Evolutionary conservation across 257 asterid species (phyloP).

Genomic region (Rauvolfia tetraphylla): DNA sequence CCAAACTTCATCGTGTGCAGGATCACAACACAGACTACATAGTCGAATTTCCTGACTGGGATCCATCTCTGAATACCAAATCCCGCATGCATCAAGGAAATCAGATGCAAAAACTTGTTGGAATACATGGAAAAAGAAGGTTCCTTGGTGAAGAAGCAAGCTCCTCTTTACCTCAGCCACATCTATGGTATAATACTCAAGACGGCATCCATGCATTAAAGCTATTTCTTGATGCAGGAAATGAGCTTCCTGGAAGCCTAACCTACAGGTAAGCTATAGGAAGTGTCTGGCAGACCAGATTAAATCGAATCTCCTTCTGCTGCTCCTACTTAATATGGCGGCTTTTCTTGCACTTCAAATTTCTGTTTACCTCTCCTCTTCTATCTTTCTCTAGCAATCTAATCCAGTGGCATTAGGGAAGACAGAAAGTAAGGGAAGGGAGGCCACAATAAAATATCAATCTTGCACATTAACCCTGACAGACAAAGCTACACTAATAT

Average conservation of each 20-base stretch:
- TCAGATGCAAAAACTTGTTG: conserved; percentile 36
- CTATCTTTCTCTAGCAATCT: not conserved
- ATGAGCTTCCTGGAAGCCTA: conserved; percentile 67
- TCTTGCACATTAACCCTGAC: not conserved
- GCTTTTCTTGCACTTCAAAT: conserved; percentile 1
- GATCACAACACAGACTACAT: conserved; percentile 88
- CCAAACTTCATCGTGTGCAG: conserved; percentile 45
- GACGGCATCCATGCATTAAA: conserved; percentile 61
- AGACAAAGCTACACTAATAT: not conserved
- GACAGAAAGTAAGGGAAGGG: conserved; percentile 29
- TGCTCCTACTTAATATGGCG: not conserved
- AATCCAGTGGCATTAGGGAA: not conserved
- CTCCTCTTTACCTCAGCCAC: conserved; percentile 64
- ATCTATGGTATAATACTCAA: conserved; percentile 73
- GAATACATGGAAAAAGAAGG: conserved; percentile 42
- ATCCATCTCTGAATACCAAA: conserved; percentile 44
- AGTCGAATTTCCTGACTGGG: conserved; percentile 87
- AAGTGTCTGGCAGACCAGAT: not conserved
- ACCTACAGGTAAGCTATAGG: conserved; percentile 58
- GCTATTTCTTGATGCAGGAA: conserved; percentile 83
- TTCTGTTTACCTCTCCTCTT: not conserved
- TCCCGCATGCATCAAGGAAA: conserved; percentile 27
- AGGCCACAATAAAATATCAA: conserved; percentile 6
- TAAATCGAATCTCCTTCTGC: conserved; percentile 1
- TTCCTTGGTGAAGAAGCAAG: conserved; percentile 52